Evolutionary conservation across 352 stramenopile genomes (phyloP).

Genomic region (Pythium sukuiense): DNA sequence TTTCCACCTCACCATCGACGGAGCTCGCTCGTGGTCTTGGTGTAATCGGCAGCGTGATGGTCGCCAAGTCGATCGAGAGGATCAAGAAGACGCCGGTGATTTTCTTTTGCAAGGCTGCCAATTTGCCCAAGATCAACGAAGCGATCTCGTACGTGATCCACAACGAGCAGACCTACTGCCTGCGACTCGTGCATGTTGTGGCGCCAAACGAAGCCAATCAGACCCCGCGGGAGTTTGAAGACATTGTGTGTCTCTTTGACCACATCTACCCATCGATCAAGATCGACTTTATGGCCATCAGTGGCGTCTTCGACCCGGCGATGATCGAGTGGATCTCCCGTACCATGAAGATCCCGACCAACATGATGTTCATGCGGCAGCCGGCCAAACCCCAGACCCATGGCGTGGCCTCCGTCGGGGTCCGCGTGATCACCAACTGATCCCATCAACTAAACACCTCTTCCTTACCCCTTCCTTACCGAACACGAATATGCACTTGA

Average conservation of each 20-base stretch:
- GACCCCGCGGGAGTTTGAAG: slow-evolving; percentile 35
- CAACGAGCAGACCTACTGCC: slow-evolving; percentile 89
- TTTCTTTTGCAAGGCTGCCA: slow-evolving; percentile 90
- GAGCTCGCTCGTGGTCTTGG: slow-evolving; percentile 13
- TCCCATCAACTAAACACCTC: not conserved
- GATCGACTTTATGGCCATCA: slow-evolving; percentile 85
- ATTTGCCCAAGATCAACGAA: slow-evolving; percentile 91
- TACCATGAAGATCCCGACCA: slow-evolving; percentile 4
- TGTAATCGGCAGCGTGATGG: slow-evolving; percentile 49
- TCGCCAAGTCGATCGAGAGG: slow-evolving; percentile 73
- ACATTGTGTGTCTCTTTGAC: slow-evolving; percentile 79
- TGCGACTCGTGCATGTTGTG: slow-evolving; percentile 69
- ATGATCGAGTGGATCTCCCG: slow-evolving; percentile 79
- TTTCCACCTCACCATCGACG: not conserved
- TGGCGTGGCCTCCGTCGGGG: slow-evolving; percentile 66
- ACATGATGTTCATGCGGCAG: slow-evolving; percentile 74
- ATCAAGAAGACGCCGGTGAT: slow-evolving; percentile 84
- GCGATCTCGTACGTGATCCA: slow-evolving; percentile 43
- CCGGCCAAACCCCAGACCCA: slow-evolving; percentile 76
- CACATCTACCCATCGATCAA: slow-evolving; percentile 91
- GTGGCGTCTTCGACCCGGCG: slow-evolving; percentile 62
- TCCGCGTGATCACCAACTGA: slow-evolving; percentile 79
- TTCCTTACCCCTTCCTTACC: too few relatives aligned
- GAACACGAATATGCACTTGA: too few relatives aligned
- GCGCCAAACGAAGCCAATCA: slow-evolving; percentile 32